Evolutionary conservation across 1,139 yeast genomes (phyloP), one percentile per base, ranked within the genome.

Genomic region (Protomyces arabidopsidicola): DNA sequence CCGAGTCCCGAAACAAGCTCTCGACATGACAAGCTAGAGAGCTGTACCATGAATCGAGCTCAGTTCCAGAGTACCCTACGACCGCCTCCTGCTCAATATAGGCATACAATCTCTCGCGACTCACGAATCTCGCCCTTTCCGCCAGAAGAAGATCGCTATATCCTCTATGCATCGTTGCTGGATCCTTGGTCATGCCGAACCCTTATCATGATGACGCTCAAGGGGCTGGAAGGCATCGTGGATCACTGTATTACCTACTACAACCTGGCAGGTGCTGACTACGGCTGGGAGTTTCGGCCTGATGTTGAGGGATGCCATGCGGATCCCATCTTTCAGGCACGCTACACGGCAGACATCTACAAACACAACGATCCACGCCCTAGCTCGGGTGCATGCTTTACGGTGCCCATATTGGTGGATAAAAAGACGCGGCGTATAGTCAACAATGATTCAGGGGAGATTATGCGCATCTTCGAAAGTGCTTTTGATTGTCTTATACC

Each of bases 171-270:
- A 22, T 86, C 93, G 0, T 78, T 79, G 63, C 96, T 97, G 1
- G 91, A 97, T 76, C 97, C 98, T 3, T 91, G 97, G 89, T 97
- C 98, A 0, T 96, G 89, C 72, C 82, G 98, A 68, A 84, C 93
- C 0, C 78, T 91, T 68, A 85, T 90, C 65, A 80, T 86, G 9
- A 78, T 97, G 63, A 75, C 81, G n/a, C 79, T 91, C 69, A 90
- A 90, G 77, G 96, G 97, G 1, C 79, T 91, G 69, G 76, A 82
- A 4, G 79, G 81, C 27, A 72, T 81, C 45, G 78, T 78, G 64
- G 68, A 70, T 59, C 66, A 66, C 6, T 61, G 61, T 5, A 66
- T 67, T 65, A 34, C 66, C 31, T 68, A 67, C 27, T 51, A 34
- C 38, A 18, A n/a, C 20, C 12, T 66, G 67, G 66, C 64, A 45